These are phyloP conservation scores for Sugiyamaella mastotermitis DNA, from an alignment of 805 yeast genomes.

Conservation along the genomic window DNA sequence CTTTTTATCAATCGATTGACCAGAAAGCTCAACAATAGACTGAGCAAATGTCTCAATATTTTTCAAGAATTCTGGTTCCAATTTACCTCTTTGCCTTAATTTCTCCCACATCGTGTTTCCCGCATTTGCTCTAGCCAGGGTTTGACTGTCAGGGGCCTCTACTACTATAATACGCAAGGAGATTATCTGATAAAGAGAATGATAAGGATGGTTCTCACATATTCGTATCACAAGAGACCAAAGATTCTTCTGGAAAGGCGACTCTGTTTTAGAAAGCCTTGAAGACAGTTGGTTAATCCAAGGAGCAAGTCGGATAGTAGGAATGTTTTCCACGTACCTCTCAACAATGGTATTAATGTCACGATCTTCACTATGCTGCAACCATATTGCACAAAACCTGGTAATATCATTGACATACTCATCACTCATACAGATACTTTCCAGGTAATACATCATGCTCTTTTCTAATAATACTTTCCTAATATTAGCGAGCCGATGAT, in stretches of 20 bases:
- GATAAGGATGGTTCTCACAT: conserved; percentile 61
- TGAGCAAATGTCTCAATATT: conserved; percentile 6
- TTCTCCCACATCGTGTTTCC: conserved; percentile 14
- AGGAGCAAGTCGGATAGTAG: conserved; percentile 58
- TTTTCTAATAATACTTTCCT: neutral
- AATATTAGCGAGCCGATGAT: neutral
- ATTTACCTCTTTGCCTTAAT: neutral
- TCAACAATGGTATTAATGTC: conserved; percentile 40
- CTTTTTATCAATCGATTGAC: neutral
- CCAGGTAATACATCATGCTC: conserved; percentile 5
- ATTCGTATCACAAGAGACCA: conserved; percentile 42
- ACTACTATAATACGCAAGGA: conserved; percentile 18
- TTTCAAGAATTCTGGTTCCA: neutral
- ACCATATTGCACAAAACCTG: conserved; percentile 78
- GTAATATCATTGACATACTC: conserved; percentile 42
- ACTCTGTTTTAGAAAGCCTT: conserved; percentile 44
- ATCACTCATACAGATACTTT: conserved; percentile 7
- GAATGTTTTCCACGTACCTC: conserved; percentile 37
- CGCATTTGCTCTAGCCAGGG: conserved; percentile 9
- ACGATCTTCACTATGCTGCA: conserved; percentile 48
- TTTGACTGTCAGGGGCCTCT: conserved; percentile 1
- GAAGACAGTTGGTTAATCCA: conserved; percentile 85
- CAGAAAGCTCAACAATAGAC: neutral
- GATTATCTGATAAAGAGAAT: conserved; percentile 48
- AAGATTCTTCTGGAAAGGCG: conserved; percentile 51